These are phyloP conservation scores for Neospermospora avenae DNA, from an alignment of 2,329 filamentous ascomycete genomes.

Conservation along the genomic window DNA sequence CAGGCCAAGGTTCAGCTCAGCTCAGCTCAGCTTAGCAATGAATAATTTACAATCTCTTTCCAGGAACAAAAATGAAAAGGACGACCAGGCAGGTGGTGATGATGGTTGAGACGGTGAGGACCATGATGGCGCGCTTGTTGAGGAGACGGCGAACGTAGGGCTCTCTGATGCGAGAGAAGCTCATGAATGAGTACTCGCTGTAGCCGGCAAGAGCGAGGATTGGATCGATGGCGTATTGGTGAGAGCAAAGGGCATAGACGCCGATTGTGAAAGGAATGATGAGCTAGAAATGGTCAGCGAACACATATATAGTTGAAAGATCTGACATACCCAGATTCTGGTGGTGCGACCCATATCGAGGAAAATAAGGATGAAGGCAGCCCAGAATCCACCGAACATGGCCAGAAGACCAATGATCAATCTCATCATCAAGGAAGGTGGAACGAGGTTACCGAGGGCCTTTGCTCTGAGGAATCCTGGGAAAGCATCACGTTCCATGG, in stretches of 20 bases:
- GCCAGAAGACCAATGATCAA: conserved; percentile 80
- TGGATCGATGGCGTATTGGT: conserved; percentile 94
- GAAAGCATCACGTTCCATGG: conserved; percentile 99
- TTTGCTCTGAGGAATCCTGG: conserved; percentile 94
- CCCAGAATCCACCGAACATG: conserved; percentile 93
- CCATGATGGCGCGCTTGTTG: conserved; percentile 77
- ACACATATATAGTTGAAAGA: background rate
- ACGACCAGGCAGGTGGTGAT: conserved; percentile 80
- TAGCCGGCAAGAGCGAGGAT: conserved; percentile 82
- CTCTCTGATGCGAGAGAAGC: conserved; percentile 83
- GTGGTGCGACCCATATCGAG: conserved; percentile 71
- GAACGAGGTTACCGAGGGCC: conserved; percentile 92
- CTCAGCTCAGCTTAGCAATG: background rate
- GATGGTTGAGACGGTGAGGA: conserved; percentile 70
- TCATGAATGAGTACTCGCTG: conserved; percentile 96
- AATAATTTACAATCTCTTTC: conserved; percentile 64
- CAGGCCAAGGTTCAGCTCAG: background rate
- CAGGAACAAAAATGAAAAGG: conserved; percentile 92
- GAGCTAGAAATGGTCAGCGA: conserved; percentile 43
- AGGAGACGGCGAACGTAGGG: conserved; percentile 87
- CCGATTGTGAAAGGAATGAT: conserved; percentile 91
- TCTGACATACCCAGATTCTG: conserved; percentile 74
- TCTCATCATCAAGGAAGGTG: conserved; percentile 80
- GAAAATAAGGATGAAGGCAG: conserved; percentile 90
- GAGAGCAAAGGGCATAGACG: conserved; percentile 82